Evolutionary conservation across 306 rosid genomes (phyloP), one percentile per base, ranked within the genome.

Genomic region (Rosa persica): DNA sequence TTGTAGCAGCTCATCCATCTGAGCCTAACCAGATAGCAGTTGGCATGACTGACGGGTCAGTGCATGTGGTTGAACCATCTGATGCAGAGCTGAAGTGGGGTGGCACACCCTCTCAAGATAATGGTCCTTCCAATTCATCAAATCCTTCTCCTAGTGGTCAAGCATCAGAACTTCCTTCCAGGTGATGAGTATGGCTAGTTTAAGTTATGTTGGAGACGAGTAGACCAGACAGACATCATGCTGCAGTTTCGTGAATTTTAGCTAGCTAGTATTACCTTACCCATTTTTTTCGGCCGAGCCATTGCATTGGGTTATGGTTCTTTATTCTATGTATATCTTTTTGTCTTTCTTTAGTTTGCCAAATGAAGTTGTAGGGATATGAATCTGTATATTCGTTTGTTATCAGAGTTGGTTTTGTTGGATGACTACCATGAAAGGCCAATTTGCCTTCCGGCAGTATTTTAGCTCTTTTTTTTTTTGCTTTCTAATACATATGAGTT

Each of bases 71-170:
- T 0, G 88, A 85, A 73, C 88, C 88, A 27, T 51, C 75, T 4
- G 88, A 81, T 2, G 62, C 20, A 46, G 88, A 85, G 66, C 52
- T 69, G 38, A 85, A 81, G 74, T 84, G 87, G 87, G 85, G 87
- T 3, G 78, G 74, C 12, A 54, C 79, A 10, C 76, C 85, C 12
- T 78, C 80, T 77, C 87, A 81, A 77, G 87, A 84, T 38, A 84
- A 84, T 10, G 85, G 87, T 16, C 87, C 85, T 36, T 81, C 88
- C 16, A 81, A 85, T 76, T 85, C 85, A 42, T 81, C 85, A 47
- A 85, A 85, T 82, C 88, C 88, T 42, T 85, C 85, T n/a, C 75
- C 71, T 51, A 85, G 88, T 23, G 85, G 85, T 23, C 88, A 85
- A 81, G 83, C 83, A 36, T 85, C 85, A 2, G 85, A 85, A 61